These are phyloP conservation scores for Akanthomyces uredinophilus DNA, from an alignment of 2,329 filamentous ascomycete genomes.

Conservation along the genomic window DNA sequence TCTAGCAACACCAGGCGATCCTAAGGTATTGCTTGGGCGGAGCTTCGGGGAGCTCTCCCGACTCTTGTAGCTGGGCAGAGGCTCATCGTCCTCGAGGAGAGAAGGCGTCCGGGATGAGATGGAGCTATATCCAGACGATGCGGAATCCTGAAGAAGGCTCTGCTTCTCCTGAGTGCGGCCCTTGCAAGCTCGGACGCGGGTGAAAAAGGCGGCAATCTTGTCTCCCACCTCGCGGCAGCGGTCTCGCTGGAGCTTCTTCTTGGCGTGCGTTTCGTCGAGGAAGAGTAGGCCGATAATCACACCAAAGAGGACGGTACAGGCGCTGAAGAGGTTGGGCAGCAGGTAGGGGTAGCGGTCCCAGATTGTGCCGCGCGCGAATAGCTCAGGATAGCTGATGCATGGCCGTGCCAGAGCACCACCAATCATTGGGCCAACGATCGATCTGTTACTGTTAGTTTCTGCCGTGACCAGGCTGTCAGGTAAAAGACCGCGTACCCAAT, in stretches of 20 bases:
- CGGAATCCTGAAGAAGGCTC: constrained; percentile 58
- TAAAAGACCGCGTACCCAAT: constrained; percentile 59
- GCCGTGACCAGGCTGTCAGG: constrained; percentile 17
- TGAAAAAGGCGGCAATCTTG: constrained; percentile 53
- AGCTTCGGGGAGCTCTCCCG: constrained; percentile 51
- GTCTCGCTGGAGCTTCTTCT: constrained; percentile 72
- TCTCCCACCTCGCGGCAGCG: constrained; percentile 70
- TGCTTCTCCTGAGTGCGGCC: constrained; percentile 49
- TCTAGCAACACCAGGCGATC: constrained; percentile 18
- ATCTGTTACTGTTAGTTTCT: constrained; percentile 45
- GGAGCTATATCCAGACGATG: constrained; percentile 59
- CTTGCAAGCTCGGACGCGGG: constrained; percentile 27
- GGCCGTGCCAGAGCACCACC: constrained; percentile 86
- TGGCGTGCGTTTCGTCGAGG: constrained; percentile 87
- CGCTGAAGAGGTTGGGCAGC: constrained; percentile 86
- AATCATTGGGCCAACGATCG: constrained; percentile 86
- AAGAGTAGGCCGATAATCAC: constrained; percentile 78
- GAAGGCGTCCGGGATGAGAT: constrained; percentile 19
- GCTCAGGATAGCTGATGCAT: constrained; percentile 69
- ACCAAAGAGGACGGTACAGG: constrained; percentile 68
- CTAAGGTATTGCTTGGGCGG: constrained; percentile 25
- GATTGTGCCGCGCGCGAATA: constrained; percentile 69
- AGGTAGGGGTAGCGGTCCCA: constrained; percentile 88
- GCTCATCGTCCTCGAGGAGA: constrained; percentile 44
- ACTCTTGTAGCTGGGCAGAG: constrained; percentile 64